These are phyloP conservation scores for Sequoia sempervirens DNA, from an alignment of 75 land plant genomes.

Conservation along the genomic window DNA sequence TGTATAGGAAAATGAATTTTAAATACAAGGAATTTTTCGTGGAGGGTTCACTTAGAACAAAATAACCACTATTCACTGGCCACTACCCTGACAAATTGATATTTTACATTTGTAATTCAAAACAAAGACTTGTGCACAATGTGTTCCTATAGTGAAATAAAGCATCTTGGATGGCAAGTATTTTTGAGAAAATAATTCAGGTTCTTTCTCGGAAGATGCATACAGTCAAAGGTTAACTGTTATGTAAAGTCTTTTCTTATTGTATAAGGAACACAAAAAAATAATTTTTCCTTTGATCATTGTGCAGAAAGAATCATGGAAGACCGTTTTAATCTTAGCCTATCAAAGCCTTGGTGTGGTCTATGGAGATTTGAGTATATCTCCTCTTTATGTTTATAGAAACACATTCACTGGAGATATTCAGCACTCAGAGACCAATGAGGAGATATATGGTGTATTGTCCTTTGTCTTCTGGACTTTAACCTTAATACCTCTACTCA, in stretches of 20 bases:
- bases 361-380: conserved; percentile 40
- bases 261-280: neutral
- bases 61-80: neutral
- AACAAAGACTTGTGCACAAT: neutral
- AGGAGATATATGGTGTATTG: conserved; percentile 38
- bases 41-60: neutral
- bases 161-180: neutral
- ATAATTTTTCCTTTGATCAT: neutral
- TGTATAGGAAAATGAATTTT: neutral
- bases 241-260: neutral
- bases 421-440: conserved; percentile 19
- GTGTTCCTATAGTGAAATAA: neutral
- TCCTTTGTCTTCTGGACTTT: conserved; percentile 42
- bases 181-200: neutral
- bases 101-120: neutral
- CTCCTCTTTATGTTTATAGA: conserved; percentile 41
- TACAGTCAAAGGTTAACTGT: neutral
- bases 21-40: neutral
- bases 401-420: conserved; percentile 35
- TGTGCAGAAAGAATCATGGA: conserved; percentile 38
- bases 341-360: conserved; percentile 49
- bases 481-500: conserved; percentile 31
- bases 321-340: conserved; percentile 20
- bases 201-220: neutral
- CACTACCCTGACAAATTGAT: neutral